phyloP scores from a whole-genome alignment of 2,329 filamentous ascomycete genomes.

The Clathrospora elynae region DNA sequence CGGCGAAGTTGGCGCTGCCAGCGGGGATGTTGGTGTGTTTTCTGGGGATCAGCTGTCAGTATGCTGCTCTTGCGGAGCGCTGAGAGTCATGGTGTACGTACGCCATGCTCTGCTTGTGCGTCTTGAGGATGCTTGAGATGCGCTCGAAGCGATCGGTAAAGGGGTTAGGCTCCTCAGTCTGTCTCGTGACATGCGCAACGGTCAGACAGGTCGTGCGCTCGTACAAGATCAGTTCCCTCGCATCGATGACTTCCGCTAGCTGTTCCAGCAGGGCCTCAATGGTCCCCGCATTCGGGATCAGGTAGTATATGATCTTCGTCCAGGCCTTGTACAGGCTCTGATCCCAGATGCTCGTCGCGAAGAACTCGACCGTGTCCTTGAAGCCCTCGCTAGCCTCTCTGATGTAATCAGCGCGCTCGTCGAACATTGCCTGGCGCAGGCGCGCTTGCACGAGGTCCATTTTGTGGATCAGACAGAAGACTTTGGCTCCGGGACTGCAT shows the following conservation, averaged over 20 bases:
- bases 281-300: constrained; percentile 88
- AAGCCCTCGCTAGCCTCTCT: constrained; percentile 74
- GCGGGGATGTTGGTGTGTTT: constrained; percentile 81
- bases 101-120: constrained; percentile 83
- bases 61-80: neutral
- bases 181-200: constrained; percentile 86
- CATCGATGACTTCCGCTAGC: constrained; percentile 83
- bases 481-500: constrained; percentile 77
- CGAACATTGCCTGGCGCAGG: constrained; percentile 79
- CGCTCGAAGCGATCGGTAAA: constrained; percentile 92
- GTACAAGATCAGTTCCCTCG: constrained; percentile 91
- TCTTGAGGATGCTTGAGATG: constrained; percentile 96
- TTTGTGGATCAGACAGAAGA: constrained; percentile 97
- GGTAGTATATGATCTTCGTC: constrained; percentile 96
- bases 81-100: constrained; percentile 45
- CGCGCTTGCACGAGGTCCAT: constrained; percentile 92
- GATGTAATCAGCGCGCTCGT: constrained; percentile 79
- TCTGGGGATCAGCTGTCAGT: constrained; percentile 52
- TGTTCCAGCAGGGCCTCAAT: constrained; percentile 86
- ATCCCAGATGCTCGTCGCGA: constrained; percentile 97
- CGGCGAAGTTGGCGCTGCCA: constrained; percentile 77
- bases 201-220: constrained; percentile 95
- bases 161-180: constrained; percentile 77
- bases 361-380: constrained; percentile 72
- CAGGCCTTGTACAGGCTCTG: constrained; percentile 97